These are phyloP conservation scores for Podila minutissima DNA, from an alignment of 192 early-diverging fungal species.

Conservation along the genomic window DNA sequence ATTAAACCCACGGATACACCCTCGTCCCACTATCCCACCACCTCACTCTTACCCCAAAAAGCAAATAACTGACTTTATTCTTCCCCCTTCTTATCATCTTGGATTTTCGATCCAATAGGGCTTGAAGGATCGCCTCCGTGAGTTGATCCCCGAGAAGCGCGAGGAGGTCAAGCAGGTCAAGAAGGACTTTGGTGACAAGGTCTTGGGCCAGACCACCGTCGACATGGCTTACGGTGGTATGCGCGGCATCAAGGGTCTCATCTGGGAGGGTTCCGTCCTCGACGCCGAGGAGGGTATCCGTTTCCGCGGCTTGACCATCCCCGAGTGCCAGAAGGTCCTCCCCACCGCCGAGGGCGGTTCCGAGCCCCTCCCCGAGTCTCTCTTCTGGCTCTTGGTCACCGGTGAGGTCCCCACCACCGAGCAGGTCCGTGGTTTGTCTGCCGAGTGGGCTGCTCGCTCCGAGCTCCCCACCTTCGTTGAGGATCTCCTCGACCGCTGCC, in stretches of 20 bases:
- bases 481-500: slow-evolving; percentile 98
- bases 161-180: slow-evolving; percentile 96
- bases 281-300: slow-evolving; percentile 99
- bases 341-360: slow-evolving; percentile 87
- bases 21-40: background rate
- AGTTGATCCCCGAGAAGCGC: slow-evolving; percentile 95
- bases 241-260: slow-evolving; percentile 99
- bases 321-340: slow-evolving; percentile 94
- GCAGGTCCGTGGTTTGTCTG: slow-evolving; percentile 90
- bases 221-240: slow-evolving; percentile 99
- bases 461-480: slow-evolving; percentile 94
- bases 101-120: slow-evolving; percentile 59
- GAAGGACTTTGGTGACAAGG: slow-evolving; percentile 89
- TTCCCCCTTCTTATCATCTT: background rate
- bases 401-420: slow-evolving; percentile 95
- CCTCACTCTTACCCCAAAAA: background rate
- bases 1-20: background rate
- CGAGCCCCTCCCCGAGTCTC: slow-evolving; percentile 97
- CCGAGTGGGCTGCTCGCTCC: slow-evolving; percentile 96
- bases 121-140: slow-evolving; percentile 92
- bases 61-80: background rate
- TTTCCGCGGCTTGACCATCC: slow-evolving; percentile 96
- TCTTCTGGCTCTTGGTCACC: slow-evolving; percentile 98
- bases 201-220: slow-evolving; percentile 94
- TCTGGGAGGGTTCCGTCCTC: slow-evolving; percentile 98